Percentiles rank a stretch among this genome's conserved stretches.
Evolutionary conservation across 1,284 basidiomycete genomes (phyloP).

Genomic region (Cutaneotrichosporon arboriforme): DNA sequence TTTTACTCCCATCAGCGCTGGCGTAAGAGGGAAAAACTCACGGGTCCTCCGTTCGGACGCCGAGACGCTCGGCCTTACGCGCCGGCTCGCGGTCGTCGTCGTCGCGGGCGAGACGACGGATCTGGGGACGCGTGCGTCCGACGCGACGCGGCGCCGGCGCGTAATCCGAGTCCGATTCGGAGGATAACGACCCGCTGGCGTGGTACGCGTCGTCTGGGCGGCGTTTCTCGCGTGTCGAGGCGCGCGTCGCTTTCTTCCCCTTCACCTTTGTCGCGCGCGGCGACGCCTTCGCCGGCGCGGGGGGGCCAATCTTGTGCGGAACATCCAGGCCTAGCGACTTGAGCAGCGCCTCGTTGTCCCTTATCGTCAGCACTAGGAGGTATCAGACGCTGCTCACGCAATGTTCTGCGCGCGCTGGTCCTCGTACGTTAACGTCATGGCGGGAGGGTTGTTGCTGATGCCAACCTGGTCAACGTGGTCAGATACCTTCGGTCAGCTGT

Average conservation of each 20-base stretch:
- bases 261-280: slow-evolving; percentile 8
- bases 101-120: neutral
- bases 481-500: too few species aligned
- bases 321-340: slow-evolving; percentile 28
- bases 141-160: slow-evolving; percentile 1
- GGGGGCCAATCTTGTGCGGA: neutral
- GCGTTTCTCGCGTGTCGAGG: slow-evolving; percentile 1
- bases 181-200: neutral
- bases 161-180: slow-evolving; percentile 1
- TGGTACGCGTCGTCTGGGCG: neutral
- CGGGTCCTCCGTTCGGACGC: slow-evolving; percentile 33
- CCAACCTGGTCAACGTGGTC: too few species aligned
- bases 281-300: slow-evolving; percentile 5
- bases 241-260: neutral
- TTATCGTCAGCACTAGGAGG: neutral
- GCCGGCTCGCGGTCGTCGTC: slow-evolving; percentile 12
- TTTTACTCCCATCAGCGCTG: slow-evolving; percentile 15
- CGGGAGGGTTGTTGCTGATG: too few species aligned
- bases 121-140: neutral
- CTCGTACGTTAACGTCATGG: slow-evolving; percentile 15
- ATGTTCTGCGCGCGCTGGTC: slow-evolving; percentile 30
- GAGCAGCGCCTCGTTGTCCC: slow-evolving; percentile 35
- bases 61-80: slow-evolving; percentile 28
- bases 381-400: slow-evolving; percentile 8
- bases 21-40: slow-evolving; percentile 8